These are phyloP conservation scores for Inga leiocalycina DNA, from an alignment of 306 rosid species.

Conservation along the genomic window DNA sequence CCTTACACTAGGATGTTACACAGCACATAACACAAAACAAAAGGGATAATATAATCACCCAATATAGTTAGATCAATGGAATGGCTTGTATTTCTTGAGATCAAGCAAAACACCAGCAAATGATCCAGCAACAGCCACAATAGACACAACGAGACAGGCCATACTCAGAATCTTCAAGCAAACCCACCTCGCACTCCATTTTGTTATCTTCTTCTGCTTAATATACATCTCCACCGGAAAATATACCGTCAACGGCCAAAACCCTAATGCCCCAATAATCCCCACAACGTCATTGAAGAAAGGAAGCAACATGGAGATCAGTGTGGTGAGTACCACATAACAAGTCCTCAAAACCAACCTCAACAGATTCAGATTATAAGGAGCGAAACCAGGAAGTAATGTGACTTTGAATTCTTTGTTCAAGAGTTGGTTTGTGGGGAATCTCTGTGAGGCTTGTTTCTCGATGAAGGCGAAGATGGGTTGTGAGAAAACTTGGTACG, in stretches of 20 bases:
- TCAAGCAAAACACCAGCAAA: conserved; percentile 49
- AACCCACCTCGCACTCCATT: conserved; percentile 72
- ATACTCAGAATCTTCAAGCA: conserved; percentile 49
- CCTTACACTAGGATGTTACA: neutral
- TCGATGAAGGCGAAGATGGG: conserved; percentile 75
- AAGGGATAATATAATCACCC: neutral
- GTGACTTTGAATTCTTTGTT: conserved; percentile 41
- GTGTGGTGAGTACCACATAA: conserved; percentile 63
- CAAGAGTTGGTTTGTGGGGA: conserved; percentile 33
- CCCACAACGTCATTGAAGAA: conserved; percentile 80
- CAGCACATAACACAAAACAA: neutral
- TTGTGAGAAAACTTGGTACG: conserved; percentile 77
- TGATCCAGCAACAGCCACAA: conserved; percentile 64
- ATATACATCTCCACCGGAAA: conserved; percentile 77
- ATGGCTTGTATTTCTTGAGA: conserved; percentile 52
- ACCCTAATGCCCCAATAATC: conserved; percentile 72
- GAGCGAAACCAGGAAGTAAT: conserved; percentile 40
- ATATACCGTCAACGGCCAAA: conserved; percentile 78
- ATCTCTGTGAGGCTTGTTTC: conserved; percentile 39
- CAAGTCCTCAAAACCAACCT: conserved; percentile 66
- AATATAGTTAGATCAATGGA: conserved; percentile 29
- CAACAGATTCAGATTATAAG: conserved; percentile 53
- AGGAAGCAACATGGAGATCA: conserved; percentile 73
- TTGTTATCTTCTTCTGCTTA: conserved; percentile 55
- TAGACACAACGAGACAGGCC: conserved; percentile 51